Evolutionary conservation across 2,329 filamentous ascomycete genomes (phyloP).

Genomic region (Colletotrichum magnum): DNA sequence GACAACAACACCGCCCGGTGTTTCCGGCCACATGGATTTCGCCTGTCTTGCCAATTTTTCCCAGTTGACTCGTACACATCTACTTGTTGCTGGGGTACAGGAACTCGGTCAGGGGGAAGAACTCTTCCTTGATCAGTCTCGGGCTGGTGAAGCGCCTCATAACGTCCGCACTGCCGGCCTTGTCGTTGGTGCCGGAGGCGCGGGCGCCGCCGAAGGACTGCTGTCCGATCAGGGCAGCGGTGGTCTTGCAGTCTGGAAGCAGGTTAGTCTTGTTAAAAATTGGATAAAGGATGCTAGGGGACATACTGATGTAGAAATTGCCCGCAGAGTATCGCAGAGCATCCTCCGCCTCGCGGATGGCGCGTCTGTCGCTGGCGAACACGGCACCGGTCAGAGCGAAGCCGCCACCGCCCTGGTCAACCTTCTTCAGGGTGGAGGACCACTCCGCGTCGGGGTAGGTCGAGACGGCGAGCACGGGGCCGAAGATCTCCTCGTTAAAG

Average conservation of each 20-base stretch:
- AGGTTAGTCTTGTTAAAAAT: background rate
- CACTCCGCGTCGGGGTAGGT: slow-evolving; percentile 60
- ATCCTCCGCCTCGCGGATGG: slow-evolving; percentile 64
- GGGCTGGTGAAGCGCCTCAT: slow-evolving; percentile 66
- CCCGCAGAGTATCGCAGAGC: slow-evolving; percentile 67
- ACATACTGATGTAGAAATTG: slow-evolving; percentile 67
- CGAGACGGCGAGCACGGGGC: slow-evolving; percentile 58
- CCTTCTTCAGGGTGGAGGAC: slow-evolving; percentile 50
- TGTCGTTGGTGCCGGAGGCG: slow-evolving; percentile 69
- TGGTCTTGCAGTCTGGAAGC: slow-evolving; percentile 64
- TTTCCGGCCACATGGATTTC: background rate
- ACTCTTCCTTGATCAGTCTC: slow-evolving; percentile 67
- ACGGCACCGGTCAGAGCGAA: slow-evolving; percentile 64
- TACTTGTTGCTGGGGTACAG: slow-evolving; percentile 64
- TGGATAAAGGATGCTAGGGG: too few species aligned
- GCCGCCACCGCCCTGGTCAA: slow-evolving; percentile 58
- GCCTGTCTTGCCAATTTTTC: background rate
- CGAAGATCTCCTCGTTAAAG: slow-evolving; percentile 63
- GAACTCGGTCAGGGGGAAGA: slow-evolving; percentile 49
- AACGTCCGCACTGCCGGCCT: slow-evolving; percentile 66
- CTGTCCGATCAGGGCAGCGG: slow-evolving; percentile 68
- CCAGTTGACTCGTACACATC: background rate
- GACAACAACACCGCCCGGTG: too few species aligned
- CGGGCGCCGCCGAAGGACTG: slow-evolving; percentile 69
- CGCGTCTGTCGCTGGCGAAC: slow-evolving; percentile 63